Conservation (phyloP, 2,329 filamentous ascomycete species). For the Penicillium olsonii region DNA sequence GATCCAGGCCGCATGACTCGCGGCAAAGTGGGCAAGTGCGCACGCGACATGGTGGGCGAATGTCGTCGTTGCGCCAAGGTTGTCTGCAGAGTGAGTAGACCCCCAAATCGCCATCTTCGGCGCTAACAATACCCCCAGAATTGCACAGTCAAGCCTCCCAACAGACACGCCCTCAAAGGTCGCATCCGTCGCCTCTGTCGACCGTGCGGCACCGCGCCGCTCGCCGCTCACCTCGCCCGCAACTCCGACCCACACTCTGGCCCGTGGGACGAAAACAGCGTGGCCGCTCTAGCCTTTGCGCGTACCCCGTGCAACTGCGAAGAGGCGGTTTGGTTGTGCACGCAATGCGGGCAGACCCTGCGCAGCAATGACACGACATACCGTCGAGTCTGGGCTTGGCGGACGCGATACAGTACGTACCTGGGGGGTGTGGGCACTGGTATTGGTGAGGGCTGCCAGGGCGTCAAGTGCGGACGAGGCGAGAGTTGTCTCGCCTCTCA, state of each 20-base stretch:
- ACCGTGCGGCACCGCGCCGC: slow-evolving; percentile 70
- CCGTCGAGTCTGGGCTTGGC: slow-evolving; percentile 80
- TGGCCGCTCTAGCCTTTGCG: slow-evolving; percentile 48
- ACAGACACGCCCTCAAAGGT: slow-evolving; percentile 64
- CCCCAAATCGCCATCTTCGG: not conserved
- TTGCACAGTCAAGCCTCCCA: slow-evolving; percentile 81
- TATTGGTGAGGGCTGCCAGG: slow-evolving; percentile 83
- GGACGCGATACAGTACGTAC: slow-evolving; percentile 75
- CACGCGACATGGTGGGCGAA: slow-evolving; percentile 80
- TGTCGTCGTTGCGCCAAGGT: slow-evolving; percentile 76
- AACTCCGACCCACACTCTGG: slow-evolving; percentile 33
- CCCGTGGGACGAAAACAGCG: not conserved
- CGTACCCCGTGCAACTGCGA: slow-evolving; percentile 61
- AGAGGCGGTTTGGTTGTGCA: slow-evolving; percentile 75
- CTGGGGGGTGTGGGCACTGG: slow-evolving; percentile 81
- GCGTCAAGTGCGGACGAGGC: slow-evolving; percentile 83
- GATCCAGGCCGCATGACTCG: slow-evolving; percentile 49
- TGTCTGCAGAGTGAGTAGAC: slow-evolving; percentile 74
- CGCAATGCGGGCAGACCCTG: slow-evolving; percentile 75
- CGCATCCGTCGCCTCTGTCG: slow-evolving; percentile 81
- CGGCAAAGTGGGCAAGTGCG: slow-evolving; percentile 76
- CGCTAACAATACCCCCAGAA: slow-evolving; percentile 60
- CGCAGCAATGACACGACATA: slow-evolving; percentile 59
- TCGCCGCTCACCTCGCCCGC: slow-evolving; percentile 44
- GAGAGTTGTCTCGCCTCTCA: slow-evolving; percentile 72